A percentile compares a stretch with the other conserved stretches of the same genome.
Conservation (phyloP, 164 flowering plant genomes). For the Sextonia rubra region DNA sequence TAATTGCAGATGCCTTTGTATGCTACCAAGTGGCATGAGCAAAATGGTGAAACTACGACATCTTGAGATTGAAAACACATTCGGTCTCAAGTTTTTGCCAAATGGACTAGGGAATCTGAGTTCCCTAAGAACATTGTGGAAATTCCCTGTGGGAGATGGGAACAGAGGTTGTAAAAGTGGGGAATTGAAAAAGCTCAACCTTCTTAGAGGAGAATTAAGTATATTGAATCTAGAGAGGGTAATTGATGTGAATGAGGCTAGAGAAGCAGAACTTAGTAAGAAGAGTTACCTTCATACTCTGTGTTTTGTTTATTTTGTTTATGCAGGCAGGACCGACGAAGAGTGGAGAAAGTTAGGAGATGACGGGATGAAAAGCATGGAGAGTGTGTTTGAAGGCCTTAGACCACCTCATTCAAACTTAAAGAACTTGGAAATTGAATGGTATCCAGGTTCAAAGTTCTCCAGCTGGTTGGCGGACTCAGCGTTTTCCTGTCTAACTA, state of each 20-base stretch:
- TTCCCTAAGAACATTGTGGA: not conserved
- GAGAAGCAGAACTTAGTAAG: not conserved
- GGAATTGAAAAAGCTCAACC: not conserved
- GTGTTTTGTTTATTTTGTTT: not conserved
- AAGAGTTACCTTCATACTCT: not conserved
- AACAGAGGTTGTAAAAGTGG: not conserved
- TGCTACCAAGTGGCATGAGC: not conserved
- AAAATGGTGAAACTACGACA: not conserved
- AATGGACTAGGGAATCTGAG: not conserved
- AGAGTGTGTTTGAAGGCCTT: not conserved
- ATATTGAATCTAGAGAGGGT: not conserved
- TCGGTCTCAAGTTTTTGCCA: not conserved
- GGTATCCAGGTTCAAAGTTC: not conserved
- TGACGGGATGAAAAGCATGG: not conserved
- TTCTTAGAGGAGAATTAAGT: not conserved
- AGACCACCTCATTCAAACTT: constrained; percentile 5
- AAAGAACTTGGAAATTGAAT: rapidly evolving
- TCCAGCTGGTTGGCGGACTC: not conserved
- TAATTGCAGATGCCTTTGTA: rapidly evolving
- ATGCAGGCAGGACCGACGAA: not conserved
- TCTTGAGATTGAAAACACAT: rapidly evolving
- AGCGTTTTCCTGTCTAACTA: not conserved
- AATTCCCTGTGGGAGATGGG: not conserved
- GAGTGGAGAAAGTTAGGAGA: not conserved
- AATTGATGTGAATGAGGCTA: not conserved